Conservation (phyloP, 106 monocot species). For the Xerophyta viscosa region DNA sequence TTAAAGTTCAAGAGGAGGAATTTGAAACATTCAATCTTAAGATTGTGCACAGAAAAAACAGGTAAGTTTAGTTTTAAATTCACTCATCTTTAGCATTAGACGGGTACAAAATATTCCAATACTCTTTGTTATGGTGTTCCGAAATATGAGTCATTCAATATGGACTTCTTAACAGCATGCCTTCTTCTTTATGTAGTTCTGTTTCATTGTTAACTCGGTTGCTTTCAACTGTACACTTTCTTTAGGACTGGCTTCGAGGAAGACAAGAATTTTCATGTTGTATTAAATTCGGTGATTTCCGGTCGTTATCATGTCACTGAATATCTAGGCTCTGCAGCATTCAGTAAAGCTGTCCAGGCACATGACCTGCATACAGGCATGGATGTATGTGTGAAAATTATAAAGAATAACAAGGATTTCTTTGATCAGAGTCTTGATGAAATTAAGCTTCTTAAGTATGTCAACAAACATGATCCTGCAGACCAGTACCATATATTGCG, state of each 20-base stretch:
- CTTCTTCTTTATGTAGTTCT: neutral
- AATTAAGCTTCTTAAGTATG: conserved; percentile 97
- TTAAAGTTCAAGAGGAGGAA: conserved; percentile 92
- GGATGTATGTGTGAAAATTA: conserved; percentile 99
- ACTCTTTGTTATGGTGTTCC: neutral
- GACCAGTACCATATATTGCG: conserved; percentile 95
- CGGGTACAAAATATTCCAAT: neutral
- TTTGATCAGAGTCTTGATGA: conserved; percentile 99
- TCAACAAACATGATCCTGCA: conserved; percentile 95
- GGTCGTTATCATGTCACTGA: conserved; percentile 99
- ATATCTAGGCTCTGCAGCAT: conserved; percentile 94
- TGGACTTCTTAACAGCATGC: no score
- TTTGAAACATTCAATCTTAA: conserved; percentile 97
- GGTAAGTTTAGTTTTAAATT: conserved; percentile 24
- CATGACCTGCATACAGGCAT: conserved; percentile 98
- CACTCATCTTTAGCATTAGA: no score
- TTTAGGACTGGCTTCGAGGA: conserved; percentile 99
- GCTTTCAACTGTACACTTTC: neutral
- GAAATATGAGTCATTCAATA: no score
- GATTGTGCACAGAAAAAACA: conserved; percentile 98
- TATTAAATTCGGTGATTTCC: conserved; percentile 96
- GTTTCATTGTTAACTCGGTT: neutral
- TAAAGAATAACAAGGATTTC: conserved; percentile 99
- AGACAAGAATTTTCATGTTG: conserved; percentile 97
- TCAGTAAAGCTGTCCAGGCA: conserved; percentile 99